Conservation (phyloP, 1,139 yeast species). For the Candida buenavistaensis region DNA sequence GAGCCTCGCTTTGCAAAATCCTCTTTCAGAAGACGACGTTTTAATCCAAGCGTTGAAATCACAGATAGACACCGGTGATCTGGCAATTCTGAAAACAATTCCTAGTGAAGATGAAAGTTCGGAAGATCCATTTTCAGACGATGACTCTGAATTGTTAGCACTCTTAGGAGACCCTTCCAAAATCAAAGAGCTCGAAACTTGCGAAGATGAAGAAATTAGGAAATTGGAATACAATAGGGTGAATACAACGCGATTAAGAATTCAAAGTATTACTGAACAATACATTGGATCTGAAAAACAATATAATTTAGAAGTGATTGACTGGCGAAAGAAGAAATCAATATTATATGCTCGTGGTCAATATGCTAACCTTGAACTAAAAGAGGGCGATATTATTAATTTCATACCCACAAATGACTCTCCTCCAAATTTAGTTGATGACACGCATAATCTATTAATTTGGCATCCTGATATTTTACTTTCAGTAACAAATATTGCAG, state of each 20-base stretch:
- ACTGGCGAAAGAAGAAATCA: slow-evolving; percentile 26
- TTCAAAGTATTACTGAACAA: slow-evolving; percentile 39
- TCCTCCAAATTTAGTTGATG: slow-evolving; percentile 49
- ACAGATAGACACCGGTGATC: slow-evolving; percentile 4
- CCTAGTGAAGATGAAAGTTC: slow-evolving; percentile 10
- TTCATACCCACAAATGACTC: slow-evolving; percentile 48
- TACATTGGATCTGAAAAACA: slow-evolving; percentile 29
- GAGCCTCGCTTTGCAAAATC: too few relatives aligned
- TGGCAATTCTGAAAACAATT: background rate
- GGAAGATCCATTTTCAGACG: slow-evolving; percentile 34
- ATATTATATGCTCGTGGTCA: slow-evolving; percentile 52
- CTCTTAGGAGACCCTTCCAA: too few relatives aligned
- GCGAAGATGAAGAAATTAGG: slow-evolving; percentile 29
- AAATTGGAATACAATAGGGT: slow-evolving; percentile 45
- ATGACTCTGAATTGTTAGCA: slow-evolving; percentile 19
- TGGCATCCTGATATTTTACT: slow-evolving; percentile 83
- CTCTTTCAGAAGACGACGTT: too few relatives aligned
- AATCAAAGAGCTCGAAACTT: slow-evolving; percentile 26
- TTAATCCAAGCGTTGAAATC: slow-evolving; percentile 19
- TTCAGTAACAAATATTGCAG: slow-evolving; percentile 81
- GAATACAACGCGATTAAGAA: slow-evolving; percentile 52
- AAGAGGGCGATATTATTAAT: slow-evolving; percentile 58
- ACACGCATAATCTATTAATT: slow-evolving; percentile 60
- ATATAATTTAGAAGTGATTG: slow-evolving; percentile 48
- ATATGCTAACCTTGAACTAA: slow-evolving; percentile 45